phyloP scores from a whole-genome alignment of 306 rosid species.

The Fagus crenata region DNA sequence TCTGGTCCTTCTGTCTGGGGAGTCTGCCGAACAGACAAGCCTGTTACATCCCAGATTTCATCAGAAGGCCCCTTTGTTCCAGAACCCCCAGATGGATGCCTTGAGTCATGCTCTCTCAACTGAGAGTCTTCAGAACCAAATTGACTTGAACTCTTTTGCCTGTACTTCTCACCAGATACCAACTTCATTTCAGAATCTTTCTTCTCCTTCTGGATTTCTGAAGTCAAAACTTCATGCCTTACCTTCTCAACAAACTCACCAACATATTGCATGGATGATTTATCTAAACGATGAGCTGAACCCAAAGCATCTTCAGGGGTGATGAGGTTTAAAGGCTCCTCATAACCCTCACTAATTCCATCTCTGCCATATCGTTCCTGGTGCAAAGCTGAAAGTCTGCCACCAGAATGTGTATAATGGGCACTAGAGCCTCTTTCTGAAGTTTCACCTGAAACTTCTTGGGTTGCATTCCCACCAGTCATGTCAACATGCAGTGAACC shows the following conservation, averaged over 20 bases:
- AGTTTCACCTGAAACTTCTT: constrained; percentile 41
- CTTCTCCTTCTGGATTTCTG: constrained; percentile 44
- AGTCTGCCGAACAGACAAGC: constrained; percentile 43
- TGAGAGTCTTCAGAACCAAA: constrained; percentile 41
- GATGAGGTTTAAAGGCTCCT: constrained; percentile 33
- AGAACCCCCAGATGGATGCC: constrained; percentile 54
- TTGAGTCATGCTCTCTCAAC: constrained; percentile 42
- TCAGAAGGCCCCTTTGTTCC: constrained; percentile 75
- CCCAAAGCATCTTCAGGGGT: constrained; percentile 66
- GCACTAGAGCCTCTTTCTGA: constrained; percentile 56
- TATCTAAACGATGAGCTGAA: constrained; percentile 61
- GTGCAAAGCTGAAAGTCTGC: constrained; percentile 39
- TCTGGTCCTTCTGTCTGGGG: constrained; percentile 45
- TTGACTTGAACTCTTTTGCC: constrained; percentile 26
- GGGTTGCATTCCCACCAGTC: constrained; percentile 34
- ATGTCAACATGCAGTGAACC: constrained; percentile 34
- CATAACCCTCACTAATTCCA: constrained; percentile 36
- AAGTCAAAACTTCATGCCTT: constrained; percentile 51
- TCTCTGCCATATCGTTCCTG: constrained; percentile 36
- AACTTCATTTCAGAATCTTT: constrained; percentile 36
- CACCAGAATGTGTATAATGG: constrained; percentile 34
- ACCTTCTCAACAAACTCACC: constrained; percentile 60
- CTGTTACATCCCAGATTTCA: constrained; percentile 74
- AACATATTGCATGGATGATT: constrained; percentile 64
- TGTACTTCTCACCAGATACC: constrained; percentile 39